phyloP scores from a whole-genome alignment of 1,139 yeast species.

The Debaryomyces robertsiae region DNA sequence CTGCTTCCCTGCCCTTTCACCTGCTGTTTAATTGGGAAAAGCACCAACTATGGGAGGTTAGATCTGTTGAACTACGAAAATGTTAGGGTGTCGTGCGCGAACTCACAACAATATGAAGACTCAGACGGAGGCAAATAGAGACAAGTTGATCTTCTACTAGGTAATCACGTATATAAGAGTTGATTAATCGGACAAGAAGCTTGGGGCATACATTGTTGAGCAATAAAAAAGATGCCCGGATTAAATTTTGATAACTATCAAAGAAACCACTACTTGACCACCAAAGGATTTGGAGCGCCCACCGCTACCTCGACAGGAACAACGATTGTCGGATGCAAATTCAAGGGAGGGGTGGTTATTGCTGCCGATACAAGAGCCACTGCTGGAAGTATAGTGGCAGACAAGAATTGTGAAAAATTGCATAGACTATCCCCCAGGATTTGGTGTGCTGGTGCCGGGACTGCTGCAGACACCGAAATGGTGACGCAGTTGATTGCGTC shows the following conservation, averaged over 20 bases:
- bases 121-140: conserved; percentile 7
- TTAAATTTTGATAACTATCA: conserved; percentile 90
- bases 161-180: background rate
- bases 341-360: conserved; percentile 89
- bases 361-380: conserved; percentile 99
- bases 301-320: conserved; percentile 97
- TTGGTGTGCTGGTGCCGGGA: conserved; percentile 99
- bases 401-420: conserved; percentile 94
- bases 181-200: background rate
- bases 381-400: conserved; percentile 93
- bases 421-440: conserved; percentile 90
- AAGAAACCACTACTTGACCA: conserved; percentile 73
- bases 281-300: conserved; percentile 76
- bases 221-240: conserved; percentile 65
- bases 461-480: conserved; percentile 99
- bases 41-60: too few species aligned
- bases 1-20: background rate
- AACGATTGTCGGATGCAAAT: conserved; percentile 94
- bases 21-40: background rate
- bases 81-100: conserved; percentile 7
- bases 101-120: conserved; percentile 3
- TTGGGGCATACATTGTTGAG: conserved; percentile 3
- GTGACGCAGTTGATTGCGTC: conserved; percentile 91
- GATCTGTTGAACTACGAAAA: conserved; percentile 2
- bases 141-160: background rate